Evolutionary conservation across 2,329 filamentous ascomycete species (phyloP).

Genomic region (Curvularia hawaiiensis): DNA sequence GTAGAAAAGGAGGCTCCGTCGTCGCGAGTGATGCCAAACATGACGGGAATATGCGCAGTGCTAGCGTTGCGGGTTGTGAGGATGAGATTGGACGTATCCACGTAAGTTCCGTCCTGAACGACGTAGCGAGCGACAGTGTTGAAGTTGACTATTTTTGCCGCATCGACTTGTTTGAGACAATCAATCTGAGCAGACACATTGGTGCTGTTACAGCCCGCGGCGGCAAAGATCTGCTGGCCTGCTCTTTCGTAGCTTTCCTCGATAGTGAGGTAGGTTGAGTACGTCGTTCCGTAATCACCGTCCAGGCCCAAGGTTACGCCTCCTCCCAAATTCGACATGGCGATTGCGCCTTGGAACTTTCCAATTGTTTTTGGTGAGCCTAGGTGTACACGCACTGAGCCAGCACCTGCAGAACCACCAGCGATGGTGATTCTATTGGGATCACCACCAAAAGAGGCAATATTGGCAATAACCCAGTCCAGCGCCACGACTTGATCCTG

Average conservation of each 20-base stretch:
- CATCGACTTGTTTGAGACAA: constrained; percentile 58
- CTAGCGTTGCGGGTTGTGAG: constrained; percentile 51
- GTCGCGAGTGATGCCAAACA: constrained; percentile 61
- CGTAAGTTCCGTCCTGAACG: constrained; percentile 63
- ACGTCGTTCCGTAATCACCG: constrained; percentile 63
- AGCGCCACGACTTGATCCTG: constrained; percentile 58
- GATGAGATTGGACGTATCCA: constrained; percentile 57
- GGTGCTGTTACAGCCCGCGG: constrained; percentile 58
- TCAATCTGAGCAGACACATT: constrained; percentile 55
- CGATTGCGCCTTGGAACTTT: constrained; percentile 55
- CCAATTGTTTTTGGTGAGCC: constrained; percentile 55
- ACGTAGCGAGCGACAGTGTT: constrained; percentile 56
- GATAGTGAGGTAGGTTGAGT: constrained; percentile 64
- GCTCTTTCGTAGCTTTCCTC: constrained; percentile 56
- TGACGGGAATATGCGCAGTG: constrained; percentile 58
- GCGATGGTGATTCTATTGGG: constrained; percentile 53
- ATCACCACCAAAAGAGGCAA: constrained; percentile 55
- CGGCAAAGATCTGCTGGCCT: constrained; percentile 58
- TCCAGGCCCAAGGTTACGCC: constrained; percentile 61
- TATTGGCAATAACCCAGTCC: constrained; percentile 54
- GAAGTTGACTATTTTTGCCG: constrained; percentile 49
- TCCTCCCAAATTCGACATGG: constrained; percentile 60
- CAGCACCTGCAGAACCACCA: constrained; percentile 59
- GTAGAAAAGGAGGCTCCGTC: constrained; percentile 62
- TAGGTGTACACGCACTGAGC: constrained; percentile 61